phyloP scores from a whole-genome alignment of 768 basidiomycete genomes.

The Suillus sp. region DNA sequence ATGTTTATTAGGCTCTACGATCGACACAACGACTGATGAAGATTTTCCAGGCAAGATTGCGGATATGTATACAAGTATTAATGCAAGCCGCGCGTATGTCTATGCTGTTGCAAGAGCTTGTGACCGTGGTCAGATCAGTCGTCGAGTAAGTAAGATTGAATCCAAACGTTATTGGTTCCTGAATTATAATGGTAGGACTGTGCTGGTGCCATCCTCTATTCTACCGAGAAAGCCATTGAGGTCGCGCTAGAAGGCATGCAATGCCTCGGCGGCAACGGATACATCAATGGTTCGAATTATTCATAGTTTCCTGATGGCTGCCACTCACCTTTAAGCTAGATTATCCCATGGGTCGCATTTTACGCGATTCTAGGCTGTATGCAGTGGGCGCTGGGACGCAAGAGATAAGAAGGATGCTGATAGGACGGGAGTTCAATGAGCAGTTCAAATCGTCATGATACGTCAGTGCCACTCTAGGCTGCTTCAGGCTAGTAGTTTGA shows the following conservation, averaged over 20 bases:
- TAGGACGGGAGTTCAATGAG: slow-evolving; percentile 90
- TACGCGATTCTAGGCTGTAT: slow-evolving; percentile 87
- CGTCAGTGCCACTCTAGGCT: not conserved
- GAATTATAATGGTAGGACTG: slow-evolving; percentile 70
- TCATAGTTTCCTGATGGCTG: not conserved
- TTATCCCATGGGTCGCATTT: slow-evolving; percentile 84
- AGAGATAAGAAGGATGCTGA: slow-evolving; percentile 92
- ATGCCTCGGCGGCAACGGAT: slow-evolving; percentile 93
- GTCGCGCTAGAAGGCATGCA: slow-evolving; percentile 92
- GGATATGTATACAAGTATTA: slow-evolving; percentile 95
- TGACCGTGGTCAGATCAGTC: slow-evolving; percentile 75
- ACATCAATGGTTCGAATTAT: slow-evolving; percentile 75
- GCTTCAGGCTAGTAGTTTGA: not conserved
- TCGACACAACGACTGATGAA: slow-evolving; percentile 1
- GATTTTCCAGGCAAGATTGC: slow-evolving; percentile 65
- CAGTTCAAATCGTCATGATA: slow-evolving; percentile 43
- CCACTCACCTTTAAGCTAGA: slow-evolving; percentile 48
- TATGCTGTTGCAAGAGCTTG: slow-evolving; percentile 93
- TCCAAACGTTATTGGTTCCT: slow-evolving; percentile 1
- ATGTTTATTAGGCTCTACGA: slow-evolving; percentile 16
- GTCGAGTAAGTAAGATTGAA: slow-evolving; percentile 54
- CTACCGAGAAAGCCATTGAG: slow-evolving; percentile 89
- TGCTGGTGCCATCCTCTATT: slow-evolving; percentile 91
- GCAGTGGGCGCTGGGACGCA: slow-evolving; percentile 97
- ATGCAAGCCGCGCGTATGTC: slow-evolving; percentile 86